These are phyloP conservation scores for Termitomyces sp. DNA, from an alignment of 768 basidiomycete genomes.

Conservation along the genomic window DNA sequence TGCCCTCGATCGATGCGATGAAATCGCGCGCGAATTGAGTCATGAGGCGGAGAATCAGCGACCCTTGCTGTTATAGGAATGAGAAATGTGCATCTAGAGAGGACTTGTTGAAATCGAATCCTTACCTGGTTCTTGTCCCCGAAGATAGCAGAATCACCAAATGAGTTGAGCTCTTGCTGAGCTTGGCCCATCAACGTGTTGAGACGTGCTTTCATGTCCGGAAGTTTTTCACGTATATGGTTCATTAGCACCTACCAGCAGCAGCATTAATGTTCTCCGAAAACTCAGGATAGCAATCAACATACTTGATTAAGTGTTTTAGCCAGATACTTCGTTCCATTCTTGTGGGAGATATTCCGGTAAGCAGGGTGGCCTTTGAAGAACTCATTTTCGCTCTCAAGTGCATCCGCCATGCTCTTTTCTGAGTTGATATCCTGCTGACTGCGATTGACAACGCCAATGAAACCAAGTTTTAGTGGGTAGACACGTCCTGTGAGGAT, in stretches of 20 bases:
- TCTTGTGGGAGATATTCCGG: constrained; percentile 92
- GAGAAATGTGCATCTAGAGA: constrained; percentile 3
- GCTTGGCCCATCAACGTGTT: constrained; percentile 99
- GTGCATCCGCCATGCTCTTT: constrained; percentile 80
- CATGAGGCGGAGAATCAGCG: constrained; percentile 91
- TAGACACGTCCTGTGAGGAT: constrained; percentile 96
- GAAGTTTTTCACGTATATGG: constrained; percentile 97
- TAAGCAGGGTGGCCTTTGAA: constrained; percentile 89
- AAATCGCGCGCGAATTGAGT: constrained; percentile 98
- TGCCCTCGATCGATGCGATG: constrained; percentile 94
- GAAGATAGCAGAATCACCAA: constrained; percentile 88
- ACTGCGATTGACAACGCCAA: constrained; percentile 95
- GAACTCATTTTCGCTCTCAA: constrained; percentile 84
- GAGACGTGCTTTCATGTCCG: constrained; percentile 97
- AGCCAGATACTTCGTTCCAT: constrained; percentile 93
- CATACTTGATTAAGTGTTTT: constrained; percentile 89
- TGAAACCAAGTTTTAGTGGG: constrained; percentile 96
- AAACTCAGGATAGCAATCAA: neutral
- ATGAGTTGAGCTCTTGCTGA: constrained; percentile 95
- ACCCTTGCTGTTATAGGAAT: constrained; percentile 57
- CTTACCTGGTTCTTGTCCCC: constrained; percentile 83
- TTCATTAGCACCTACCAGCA: constrained; percentile 75
- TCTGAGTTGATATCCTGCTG: constrained; percentile 94
- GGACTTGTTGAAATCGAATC: neutral
- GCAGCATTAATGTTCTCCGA: neutral